Conservation (phyloP, 2,329 filamentous ascomycete species). For the Paraphaeosphaeria minitans region DNA sequence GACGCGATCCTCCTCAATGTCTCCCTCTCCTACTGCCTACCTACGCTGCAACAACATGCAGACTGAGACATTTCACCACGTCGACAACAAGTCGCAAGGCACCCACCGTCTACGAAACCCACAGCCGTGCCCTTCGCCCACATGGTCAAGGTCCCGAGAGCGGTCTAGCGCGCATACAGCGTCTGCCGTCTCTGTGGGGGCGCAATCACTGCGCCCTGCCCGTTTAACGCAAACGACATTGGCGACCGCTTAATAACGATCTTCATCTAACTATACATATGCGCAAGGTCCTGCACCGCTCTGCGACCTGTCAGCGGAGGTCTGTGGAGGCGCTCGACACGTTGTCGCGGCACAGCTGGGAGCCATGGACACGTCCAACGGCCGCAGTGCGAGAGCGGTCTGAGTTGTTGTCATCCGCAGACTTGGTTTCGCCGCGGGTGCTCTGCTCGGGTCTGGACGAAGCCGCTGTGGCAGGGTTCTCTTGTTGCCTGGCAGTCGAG, state of each 20-base stretch:
- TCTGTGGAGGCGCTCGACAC: not conserved
- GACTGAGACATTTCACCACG: not conserved
- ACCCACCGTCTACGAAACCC: no score
- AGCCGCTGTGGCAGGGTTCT: not conserved
- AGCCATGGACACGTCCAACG: not conserved
- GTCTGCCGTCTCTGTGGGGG: conserved; percentile 5
- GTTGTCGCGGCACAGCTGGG: not conserved
- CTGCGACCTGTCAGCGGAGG: no score
- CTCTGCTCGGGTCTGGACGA: not conserved
- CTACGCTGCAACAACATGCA: not conserved
- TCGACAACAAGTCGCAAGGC: not conserved
- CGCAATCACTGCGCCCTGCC: not conserved
- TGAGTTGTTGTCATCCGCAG: not conserved
- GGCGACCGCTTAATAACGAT: not conserved
- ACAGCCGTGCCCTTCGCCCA: not conserved
- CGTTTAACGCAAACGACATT: not conserved
- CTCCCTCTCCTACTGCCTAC: not conserved
- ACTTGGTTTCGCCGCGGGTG: not conserved
- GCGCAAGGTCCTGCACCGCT: not conserved
- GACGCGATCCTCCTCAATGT: not conserved
- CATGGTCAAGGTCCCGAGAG: not conserved
- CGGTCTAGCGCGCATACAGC: conserved; percentile 8
- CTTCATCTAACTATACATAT: not conserved
- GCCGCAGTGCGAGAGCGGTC: not conserved
- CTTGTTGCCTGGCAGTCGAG: not conserved